Base-by-base conservation (phyloP, 257 asterid species). In the Fraxinus excelsior region DNA sequence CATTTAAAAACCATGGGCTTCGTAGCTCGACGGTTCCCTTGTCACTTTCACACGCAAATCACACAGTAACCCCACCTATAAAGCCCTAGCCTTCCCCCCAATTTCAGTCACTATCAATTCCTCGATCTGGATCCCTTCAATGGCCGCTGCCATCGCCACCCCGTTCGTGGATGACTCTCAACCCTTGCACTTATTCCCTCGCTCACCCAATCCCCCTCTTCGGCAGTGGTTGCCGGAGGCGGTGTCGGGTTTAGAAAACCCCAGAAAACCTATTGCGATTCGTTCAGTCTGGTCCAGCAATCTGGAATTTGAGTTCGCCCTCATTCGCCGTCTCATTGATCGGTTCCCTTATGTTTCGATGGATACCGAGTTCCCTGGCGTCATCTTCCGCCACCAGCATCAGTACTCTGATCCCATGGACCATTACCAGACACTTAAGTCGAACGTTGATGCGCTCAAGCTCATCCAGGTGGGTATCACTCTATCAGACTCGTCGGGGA, bases 391-490 rank as follows among this genome's bases (percentile, higher is more conserved):
- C 53, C 87, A 79, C 49, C 84, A 83, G 65, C 66, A 62, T 64
- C 83, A 80, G n/a, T 82, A 35, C 34, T 82, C 86, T 31, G 78
- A 76, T 84, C 94, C 92, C 1, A 29, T 34, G 23, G 87, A 87
- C n/a, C 90, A 81, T 71, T 92, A 91, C 86, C 80, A 72, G 53
- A 83, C 86, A 0, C 89, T 92, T 46, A 92, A 91, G 81, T 53
- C 87, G 5, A 92, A 91, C 72, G 97, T 92, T 4, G 97, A 92
- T 72, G 84, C 84, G 0, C 87, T 91, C 16, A 91, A 92, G 83
- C 90, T 92, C 35, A 92, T 92, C 62, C 97, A 92, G 78, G 95
- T 92, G 29, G 97, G 96, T 28, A 81, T 92, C 75, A 91, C 97
- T 5, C 90, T 92, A 70, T 83, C 95, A 10, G 96, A 92, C 70